Conservation (phyloP, 225 moss, liverwort and hornwort genomes). For the Takakia lepidozioides region DNA sequence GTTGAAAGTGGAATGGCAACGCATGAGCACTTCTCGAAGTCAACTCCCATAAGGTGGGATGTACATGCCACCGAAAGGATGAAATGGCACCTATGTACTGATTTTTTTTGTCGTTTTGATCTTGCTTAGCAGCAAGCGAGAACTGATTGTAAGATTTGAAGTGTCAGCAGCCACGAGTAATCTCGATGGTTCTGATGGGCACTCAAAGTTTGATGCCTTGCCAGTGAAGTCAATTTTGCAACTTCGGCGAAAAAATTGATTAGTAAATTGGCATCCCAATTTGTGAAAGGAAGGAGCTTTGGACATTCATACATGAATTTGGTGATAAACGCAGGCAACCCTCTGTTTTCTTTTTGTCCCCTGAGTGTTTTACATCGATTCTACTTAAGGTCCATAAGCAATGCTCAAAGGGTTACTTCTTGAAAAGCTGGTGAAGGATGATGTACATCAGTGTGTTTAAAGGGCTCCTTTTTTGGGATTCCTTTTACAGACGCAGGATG, state of each 20-base stretch:
- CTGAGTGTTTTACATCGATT: neutral
- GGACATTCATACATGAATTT: neutral
- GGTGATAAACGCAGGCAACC: neutral
- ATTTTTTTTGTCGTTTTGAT: too few relatives aligned
- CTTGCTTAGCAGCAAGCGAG: too few relatives aligned
- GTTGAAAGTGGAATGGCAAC: too few relatives aligned
- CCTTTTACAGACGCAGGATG: slow-evolving; percentile 50
- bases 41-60: too few relatives aligned
- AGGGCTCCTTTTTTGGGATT: neutral
- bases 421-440: too few relatives aligned
- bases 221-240: neutral
- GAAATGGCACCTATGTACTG: too few relatives aligned
- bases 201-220: neutral
- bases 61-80: too few relatives aligned
- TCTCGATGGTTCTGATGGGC: neutral
- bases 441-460: neutral
- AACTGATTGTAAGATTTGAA: too few relatives aligned
- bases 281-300: neutral
- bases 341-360: neutral
- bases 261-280: too few relatives aligned
- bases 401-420: too few relatives aligned
- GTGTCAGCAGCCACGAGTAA: too few relatives aligned
- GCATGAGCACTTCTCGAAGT: too few relatives aligned
- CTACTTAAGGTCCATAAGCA: neutral
- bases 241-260: neutral